Evolutionary conservation across 169 alveolate genomes (phyloP), one percentile per base, ranked within the genome.

Genomic region (Cryptosporidium tyzzeri): DNA sequence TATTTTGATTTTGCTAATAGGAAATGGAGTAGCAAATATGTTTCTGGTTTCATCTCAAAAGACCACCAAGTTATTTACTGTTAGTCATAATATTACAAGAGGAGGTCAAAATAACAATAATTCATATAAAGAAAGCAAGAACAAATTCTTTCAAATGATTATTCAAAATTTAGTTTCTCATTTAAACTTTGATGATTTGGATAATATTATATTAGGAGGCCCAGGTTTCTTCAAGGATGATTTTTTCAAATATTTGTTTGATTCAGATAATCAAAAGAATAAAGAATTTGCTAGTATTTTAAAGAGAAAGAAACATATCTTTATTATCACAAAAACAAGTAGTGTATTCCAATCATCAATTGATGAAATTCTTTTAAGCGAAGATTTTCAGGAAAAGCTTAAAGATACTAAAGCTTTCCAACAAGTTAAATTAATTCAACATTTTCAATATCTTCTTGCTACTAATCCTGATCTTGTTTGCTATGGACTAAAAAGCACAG

Each of bases 221-320:
- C 89, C 89, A 23, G 89, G 89, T 6, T 80, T 80, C 35, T 62
- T 35, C 16, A 80, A 62, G 62, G 80, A 80, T 14, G 89, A 80
- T 33, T 80, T 45, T 29, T 80, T 80, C 14, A 65, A 80, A 26
- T 67, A 44, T 29, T 48, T 80, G 3, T 62, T 48, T 35, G 68
- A 80, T 3, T 41, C 67, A 3, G 45, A 41, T 41, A 26, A 29
- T 29, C 51, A 44, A 6, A 59, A 80, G 14, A 48, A 62, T 39
- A 80, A 80, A 23, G 74, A 59, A 9, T 29, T 80, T 9, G 26
- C 74, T 9, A 6, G 59, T 9, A 18, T 80, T 21, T 35, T 80
- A 9, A 62, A 80, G 45, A 65, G 23, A 2, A 80, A 80, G 65
- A 80, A 62, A 31, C 89, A 80, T 29, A 10, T 80, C 26, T 80